Percentiles rank a stretch among this genome's conserved stretches.
Conservation (phyloP, 148 eudicot species). For the Agrostemma githago region DNA sequence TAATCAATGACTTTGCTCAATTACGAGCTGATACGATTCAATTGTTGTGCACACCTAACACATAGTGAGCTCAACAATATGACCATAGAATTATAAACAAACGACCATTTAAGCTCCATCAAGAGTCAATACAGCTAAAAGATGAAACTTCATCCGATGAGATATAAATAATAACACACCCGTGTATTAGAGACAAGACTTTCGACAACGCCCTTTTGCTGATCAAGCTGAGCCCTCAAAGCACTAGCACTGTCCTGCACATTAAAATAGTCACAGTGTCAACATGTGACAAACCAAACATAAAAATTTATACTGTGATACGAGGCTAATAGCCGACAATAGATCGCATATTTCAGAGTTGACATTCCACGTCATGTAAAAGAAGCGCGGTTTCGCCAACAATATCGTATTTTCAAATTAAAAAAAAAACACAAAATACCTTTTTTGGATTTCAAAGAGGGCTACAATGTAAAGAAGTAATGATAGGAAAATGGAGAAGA, state of each 20-base stretch:
- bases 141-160: not conserved
- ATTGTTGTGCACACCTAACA: not conserved
- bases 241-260: slow-evolving; percentile 85
- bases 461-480: not conserved
- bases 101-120: slow-evolving; percentile 1
- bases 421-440: not conserved
- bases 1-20: not conserved
- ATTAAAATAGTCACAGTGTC: slow-evolving; percentile 11
- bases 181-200: slow-evolving; percentile 93
- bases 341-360: not conserved
- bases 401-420: not conserved
- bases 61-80: not conserved
- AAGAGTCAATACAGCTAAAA: slow-evolving; percentile 1
- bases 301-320: not conserved
- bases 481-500: not conserved
- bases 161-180: slow-evolving; percentile 39
- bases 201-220: slow-evolving; percentile 80
- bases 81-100: not conserved
- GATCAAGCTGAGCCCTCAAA: slow-evolving; percentile 89
- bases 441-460: not conserved
- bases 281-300: not conserved
- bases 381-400: not conserved
- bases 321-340: not conserved
- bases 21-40: not conserved
- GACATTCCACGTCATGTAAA: not conserved